Evolutionary conservation across 2,329 filamentous ascomycete genomes (phyloP).

Genomic region (Beauveria varroae): DNA sequence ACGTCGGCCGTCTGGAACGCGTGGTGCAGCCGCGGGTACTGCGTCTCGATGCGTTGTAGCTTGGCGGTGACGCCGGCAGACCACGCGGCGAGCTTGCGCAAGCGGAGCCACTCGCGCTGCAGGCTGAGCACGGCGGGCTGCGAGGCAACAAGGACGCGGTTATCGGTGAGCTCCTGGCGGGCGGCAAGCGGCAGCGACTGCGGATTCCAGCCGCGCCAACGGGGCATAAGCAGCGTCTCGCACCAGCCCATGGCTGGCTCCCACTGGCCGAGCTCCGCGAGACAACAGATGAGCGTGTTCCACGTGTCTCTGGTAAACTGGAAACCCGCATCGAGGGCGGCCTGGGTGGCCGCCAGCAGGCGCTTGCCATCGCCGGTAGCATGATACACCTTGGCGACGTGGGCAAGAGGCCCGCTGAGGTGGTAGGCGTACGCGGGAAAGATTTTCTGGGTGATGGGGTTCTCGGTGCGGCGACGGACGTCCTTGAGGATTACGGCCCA

Average conservation of each 20-base stretch:
- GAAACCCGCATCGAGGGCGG: constrained; percentile 62
- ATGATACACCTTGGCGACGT: constrained; percentile 40
- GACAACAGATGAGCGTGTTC: constrained; percentile 66
- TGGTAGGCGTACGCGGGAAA: constrained; percentile 46
- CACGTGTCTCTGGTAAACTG: constrained; percentile 67
- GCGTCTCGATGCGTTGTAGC: constrained; percentile 29
- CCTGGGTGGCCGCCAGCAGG: constrained; percentile 42
- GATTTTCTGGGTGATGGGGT: constrained; percentile 19
- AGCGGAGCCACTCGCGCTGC: constrained; percentile 41
- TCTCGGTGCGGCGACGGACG: constrained; percentile 24
- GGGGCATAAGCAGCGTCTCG: constrained; percentile 69
- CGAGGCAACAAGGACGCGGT: constrained; percentile 25
- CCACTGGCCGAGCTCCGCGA: constrained; percentile 53
- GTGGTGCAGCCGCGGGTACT: constrained; percentile 33
- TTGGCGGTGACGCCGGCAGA: constrained; percentile 35
- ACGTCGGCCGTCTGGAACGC: constrained; percentile 30
- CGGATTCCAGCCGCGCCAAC: constrained; percentile 66
- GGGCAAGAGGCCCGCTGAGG: constrained; percentile 39
- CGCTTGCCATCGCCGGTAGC: constrained; percentile 34
- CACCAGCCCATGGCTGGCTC: constrained; percentile 65
- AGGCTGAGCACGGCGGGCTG: constrained; percentile 39
- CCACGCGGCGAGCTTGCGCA: constrained; percentile 42
- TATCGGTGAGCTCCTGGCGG: constrained; percentile 21
- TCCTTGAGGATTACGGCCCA: constrained; percentile 70
- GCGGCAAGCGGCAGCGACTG: constrained; percentile 15